Percentiles rank a stretch among this genome's conserved stretches.
phyloP scores from a whole-genome alignment of 2,329 filamentous ascomycete genomes.

The Penicillium psychrosexuale region DNA sequence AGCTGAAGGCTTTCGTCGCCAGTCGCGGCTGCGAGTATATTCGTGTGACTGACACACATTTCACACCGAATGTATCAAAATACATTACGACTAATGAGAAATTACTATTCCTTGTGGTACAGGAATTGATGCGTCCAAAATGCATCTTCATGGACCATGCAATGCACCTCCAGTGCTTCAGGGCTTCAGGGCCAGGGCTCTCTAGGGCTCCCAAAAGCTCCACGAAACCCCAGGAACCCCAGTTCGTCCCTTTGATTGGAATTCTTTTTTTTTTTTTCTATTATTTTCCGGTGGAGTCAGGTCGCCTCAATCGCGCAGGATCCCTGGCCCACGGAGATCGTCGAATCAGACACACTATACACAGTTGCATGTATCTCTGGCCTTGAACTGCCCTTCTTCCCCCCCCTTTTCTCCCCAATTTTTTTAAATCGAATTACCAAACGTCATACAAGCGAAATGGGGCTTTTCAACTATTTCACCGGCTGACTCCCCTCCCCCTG shows the following conservation, averaged over 20 bases:
- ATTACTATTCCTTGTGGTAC: slow-evolving; percentile 11
- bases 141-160: slow-evolving; percentile 7
- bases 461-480: slow-evolving; percentile 4
- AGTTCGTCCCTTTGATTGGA: slow-evolving; percentile 4
- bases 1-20: slow-evolving; percentile 14
- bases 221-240: slow-evolving; percentile 1
- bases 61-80: slow-evolving; percentile 10
- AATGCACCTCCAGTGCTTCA: slow-evolving; percentile 9
- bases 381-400: slow-evolving; percentile 11
- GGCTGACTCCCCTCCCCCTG: slow-evolving; percentile 8
- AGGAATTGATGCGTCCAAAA: slow-evolving; percentile 12
- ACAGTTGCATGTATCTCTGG: slow-evolving; percentile 15
- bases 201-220: not conserved
- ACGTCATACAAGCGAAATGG: slow-evolving; percentile 8
- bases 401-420: not conserved
- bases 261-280: not conserved
- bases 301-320: slow-evolving; percentile 14
- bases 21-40: slow-evolving; percentile 23
- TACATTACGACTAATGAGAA: slow-evolving; percentile 10
- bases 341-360: slow-evolving; percentile 3
- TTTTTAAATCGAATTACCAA: slow-evolving; percentile 2
- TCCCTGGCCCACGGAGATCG: slow-evolving; percentile 15
- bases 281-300: slow-evolving; percentile 8
- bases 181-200: not conserved
- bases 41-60: slow-evolving; percentile 7